phyloP scores from a whole-genome alignment of 2,329 filamentous ascomycete genomes.

The Xylaria sp. region DNA sequence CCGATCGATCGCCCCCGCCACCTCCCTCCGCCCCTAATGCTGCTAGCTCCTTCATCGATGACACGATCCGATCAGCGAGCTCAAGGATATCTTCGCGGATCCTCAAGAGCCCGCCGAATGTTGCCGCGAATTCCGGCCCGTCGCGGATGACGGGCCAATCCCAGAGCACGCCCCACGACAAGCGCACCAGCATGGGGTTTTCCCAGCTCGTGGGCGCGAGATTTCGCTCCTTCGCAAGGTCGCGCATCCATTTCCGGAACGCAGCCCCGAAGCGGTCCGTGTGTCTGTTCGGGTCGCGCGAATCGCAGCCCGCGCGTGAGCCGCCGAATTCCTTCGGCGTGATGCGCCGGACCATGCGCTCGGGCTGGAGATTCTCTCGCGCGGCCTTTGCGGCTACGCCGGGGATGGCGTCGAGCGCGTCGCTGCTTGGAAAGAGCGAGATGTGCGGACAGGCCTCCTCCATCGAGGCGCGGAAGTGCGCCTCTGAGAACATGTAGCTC shows the following conservation, averaged over 20 bases:
- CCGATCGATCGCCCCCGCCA: conserved; percentile 4
- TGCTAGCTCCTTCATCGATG: conserved; percentile 38
- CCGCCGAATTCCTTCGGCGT: conserved; percentile 53
- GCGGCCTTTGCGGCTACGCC: conserved; percentile 48
- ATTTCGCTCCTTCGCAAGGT: conserved; percentile 37
- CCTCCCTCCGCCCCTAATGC: conserved; percentile 41
- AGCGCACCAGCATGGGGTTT: conserved; percentile 52
- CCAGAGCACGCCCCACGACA: conserved; percentile 57
- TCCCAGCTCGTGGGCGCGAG: conserved; percentile 34
- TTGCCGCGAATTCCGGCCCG: conserved; percentile 57
- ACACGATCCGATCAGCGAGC: conserved; percentile 40
- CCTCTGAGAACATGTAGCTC: conserved; percentile 58
- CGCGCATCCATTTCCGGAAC: conserved; percentile 49
- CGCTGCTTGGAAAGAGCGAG: conserved; percentile 47
- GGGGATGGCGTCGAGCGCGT: conserved; percentile 51
- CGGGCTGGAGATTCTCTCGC: conserved; percentile 35
- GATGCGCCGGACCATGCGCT: conserved; percentile 51
- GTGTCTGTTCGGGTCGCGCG: conserved; percentile 54
- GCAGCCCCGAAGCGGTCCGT: conserved; percentile 51
- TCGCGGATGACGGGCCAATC: conserved; percentile 59
- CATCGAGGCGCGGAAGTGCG: conserved; percentile 55
- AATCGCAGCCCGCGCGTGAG: conserved; percentile 52
- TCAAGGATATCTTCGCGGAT: conserved; percentile 52
- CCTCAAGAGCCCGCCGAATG: conserved; percentile 57
- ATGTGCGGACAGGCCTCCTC: conserved; percentile 54